Conservation (phyloP, 768 basidiomycete species). For the Suillus subaureus region DNA sequence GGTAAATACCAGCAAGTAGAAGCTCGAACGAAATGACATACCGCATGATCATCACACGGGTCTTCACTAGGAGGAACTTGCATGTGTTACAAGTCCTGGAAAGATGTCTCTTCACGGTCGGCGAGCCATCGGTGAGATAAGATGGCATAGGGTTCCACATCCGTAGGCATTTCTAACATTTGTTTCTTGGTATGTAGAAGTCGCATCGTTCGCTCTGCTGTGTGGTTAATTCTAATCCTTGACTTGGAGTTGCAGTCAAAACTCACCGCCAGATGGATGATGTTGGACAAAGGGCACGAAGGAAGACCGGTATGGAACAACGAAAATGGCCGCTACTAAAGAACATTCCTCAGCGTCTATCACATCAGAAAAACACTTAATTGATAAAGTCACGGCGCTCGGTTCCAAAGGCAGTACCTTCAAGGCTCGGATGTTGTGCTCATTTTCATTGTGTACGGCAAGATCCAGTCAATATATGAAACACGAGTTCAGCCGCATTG, state of each 20-base stretch:
- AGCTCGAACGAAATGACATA: not conserved
- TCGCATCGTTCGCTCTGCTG: not conserved
- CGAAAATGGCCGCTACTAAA: not conserved
- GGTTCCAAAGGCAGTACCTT: not conserved
- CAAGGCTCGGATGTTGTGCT: not conserved
- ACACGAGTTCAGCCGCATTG: no score
- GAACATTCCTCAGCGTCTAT: not conserved
- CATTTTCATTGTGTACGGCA: not conserved
- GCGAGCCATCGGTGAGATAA: slow-evolving; percentile 8
- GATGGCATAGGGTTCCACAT: slow-evolving; percentile 1
- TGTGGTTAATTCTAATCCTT: not conserved
- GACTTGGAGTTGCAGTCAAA: not conserved
- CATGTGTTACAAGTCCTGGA: slow-evolving; percentile 9
- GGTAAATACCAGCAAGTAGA: not conserved
- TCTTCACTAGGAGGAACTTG: not conserved
- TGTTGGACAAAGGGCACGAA: no score
- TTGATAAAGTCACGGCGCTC: not conserved
- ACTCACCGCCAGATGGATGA: not conserved
- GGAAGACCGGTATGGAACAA: not conserved
- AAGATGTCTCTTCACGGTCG: slow-evolving; percentile 9
- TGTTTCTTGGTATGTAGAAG: not conserved
- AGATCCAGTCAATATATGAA: not conserved
- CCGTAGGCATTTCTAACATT: not conserved
- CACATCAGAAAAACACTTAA: not conserved
- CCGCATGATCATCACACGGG: not conserved